These are phyloP conservation scores for Lachancea thermotolerans DNA, from an alignment of 805 yeast species.

Conservation along the genomic window DNA sequence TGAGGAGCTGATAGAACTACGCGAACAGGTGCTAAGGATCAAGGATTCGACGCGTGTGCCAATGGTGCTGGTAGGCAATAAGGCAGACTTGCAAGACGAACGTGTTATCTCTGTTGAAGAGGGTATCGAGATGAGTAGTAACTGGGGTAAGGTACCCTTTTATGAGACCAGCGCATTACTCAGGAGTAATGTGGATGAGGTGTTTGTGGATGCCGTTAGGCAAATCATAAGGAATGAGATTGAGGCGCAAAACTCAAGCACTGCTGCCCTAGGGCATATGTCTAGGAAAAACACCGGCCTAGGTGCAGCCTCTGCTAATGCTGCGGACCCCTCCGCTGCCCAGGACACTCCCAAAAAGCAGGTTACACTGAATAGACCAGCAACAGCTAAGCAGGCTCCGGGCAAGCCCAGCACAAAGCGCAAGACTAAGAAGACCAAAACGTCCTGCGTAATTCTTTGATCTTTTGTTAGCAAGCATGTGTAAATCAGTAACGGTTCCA, in stretches of 20 bases:
- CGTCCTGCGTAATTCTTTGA: constrained; percentile 13
- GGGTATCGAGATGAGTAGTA: constrained; percentile 75
- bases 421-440: constrained; percentile 18
- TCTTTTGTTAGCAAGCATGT: too few relatives aligned
- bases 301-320: neutral
- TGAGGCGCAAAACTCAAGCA: constrained; percentile 11
- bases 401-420: constrained; percentile 4
- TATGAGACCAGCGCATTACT: constrained; percentile 92
- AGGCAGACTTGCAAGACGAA: constrained; percentile 74
- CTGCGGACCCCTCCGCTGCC: neutral
- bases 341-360: neutral
- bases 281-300: constrained; percentile 5
- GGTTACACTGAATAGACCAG: neutral
- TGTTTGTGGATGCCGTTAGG: constrained; percentile 80
- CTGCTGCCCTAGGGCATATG: constrained; percentile 2
- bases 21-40: constrained; percentile 79
- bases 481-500: too few relatives aligned
- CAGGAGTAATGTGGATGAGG: constrained; percentile 83
- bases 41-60: constrained; percentile 74
- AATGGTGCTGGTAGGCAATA: constrained; percentile 86
- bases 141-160: constrained; percentile 87
- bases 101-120: constrained; percentile 73
- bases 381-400: neutral
- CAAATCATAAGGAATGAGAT: constrained; percentile 52
- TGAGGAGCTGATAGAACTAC: constrained; percentile 66